Base-by-base conservation (phyloP, 805 yeast species). In the Lipomyces japonicus region DNA sequence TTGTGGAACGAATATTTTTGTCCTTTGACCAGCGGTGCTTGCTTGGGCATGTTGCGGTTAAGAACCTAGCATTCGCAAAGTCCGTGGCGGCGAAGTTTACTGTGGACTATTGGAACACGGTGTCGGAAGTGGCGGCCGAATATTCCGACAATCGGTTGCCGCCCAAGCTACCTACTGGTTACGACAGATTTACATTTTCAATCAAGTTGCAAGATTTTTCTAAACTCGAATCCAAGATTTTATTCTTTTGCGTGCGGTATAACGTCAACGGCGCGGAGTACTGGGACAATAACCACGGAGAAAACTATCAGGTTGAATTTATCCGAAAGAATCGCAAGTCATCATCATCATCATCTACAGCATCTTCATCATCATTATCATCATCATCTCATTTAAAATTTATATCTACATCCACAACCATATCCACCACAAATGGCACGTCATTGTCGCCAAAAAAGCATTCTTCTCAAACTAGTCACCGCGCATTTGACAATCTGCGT, bases 41-140 rank as follows among this genome's bases (percentile, higher is more conserved):
- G 14, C 65, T 78, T 44, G 97, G 96, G 1, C 81, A 81, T 46
- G 72, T 90, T 40, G 86, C 91, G 2, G 96, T 86, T 24, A 78
- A 79, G 61, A 91, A 90, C 69, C 46, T 86, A 3, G 73, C 83
- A 9, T 90, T 73, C 67, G 75, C 79, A 31, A 90, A 90, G 66
- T 63, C 68, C 24, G 84, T 91, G 18, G 75, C 79, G 14, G 75
- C 86, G 14, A 74, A 89, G 47, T 90, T 87, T 68, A 79, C 96
- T 0, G 72, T 81, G 56, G 88, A 91, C 65, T 69, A 74, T 61
- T 90, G 97, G 97, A 71, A 70, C 38, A 82, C 95, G 0, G 78
- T 82, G 21, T 74, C 80, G 37, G 91, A 85, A 63, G 76, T 83
- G 28, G 80, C 79, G 37, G 84, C 90, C 3, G 57, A 63, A 2